A percentile compares a stretch with the other conserved stretches of the same genome.
Conservation (phyloP, 2,329 filamentous ascomycete species). For the Lanzia echinophila region DNA sequence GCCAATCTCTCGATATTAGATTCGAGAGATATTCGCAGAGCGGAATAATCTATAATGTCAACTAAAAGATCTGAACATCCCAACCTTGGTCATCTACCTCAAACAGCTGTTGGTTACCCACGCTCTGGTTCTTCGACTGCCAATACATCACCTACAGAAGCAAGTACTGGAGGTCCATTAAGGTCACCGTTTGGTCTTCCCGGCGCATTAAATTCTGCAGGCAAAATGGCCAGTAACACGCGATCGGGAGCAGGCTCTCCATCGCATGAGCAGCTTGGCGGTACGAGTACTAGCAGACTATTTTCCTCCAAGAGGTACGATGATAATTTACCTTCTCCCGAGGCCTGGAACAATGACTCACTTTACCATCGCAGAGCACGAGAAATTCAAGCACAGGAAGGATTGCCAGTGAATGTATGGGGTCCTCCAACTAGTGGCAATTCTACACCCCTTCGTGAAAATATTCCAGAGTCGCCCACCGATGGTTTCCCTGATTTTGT, state of each 20-base stretch:
- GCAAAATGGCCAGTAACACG: constrained; percentile 52
- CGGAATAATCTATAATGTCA: constrained; percentile 80
- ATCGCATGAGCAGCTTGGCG: constrained; percentile 72
- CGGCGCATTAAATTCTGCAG: constrained; percentile 51
- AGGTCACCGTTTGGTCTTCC: constrained; percentile 69
- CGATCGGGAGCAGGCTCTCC: constrained; percentile 92
- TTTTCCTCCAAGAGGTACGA: constrained; percentile 91
- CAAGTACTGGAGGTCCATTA: constrained; percentile 52
- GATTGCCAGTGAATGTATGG: constrained; percentile 72
- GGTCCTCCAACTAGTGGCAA: constrained; percentile 94
- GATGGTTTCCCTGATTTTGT: constrained; percentile 92
- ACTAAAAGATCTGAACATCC: constrained; percentile 80
- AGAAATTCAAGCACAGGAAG: constrained; percentile 96
- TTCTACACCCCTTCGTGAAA: constrained; percentile 92
- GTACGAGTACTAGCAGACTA: constrained; percentile 56
- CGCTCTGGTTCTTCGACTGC: constrained; percentile 70
- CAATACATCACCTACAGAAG: constrained; percentile 74
- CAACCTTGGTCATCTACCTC: constrained; percentile 71
- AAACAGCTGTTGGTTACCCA: constrained; percentile 25
- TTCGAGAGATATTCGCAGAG: constrained; percentile 25
- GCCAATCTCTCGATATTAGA: constrained; percentile 25
- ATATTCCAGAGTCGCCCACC: constrained; percentile 92
- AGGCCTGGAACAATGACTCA: not conserved
- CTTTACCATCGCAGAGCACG: constrained; percentile 56
- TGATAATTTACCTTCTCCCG: not conserved